Conservation (phyloP, 495 filamentous ascomycete species). For the Elaphomyces granulatus region DNA sequence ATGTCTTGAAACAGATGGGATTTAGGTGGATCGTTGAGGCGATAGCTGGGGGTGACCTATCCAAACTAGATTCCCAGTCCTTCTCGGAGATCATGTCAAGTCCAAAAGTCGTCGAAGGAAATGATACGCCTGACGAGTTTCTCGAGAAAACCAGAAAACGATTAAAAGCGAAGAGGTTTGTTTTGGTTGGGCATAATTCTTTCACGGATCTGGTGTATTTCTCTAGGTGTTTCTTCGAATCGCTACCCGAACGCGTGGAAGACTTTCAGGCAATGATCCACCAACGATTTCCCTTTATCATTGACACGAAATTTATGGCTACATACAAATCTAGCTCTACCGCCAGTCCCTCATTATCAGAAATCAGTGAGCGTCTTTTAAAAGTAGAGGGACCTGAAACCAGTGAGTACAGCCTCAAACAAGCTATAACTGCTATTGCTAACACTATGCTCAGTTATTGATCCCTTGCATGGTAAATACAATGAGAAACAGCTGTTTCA, state of each 20-base stretch:
- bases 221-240: slow-evolving; percentile 52
- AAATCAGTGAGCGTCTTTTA: slow-evolving; percentile 30
- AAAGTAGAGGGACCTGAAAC: slow-evolving; percentile 29
- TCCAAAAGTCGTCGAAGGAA: slow-evolving; percentile 32
- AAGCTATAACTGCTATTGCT: slow-evolving; percentile 1
- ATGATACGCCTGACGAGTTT: slow-evolving; percentile 15
- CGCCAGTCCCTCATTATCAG: slow-evolving; percentile 34
- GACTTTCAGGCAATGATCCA: slow-evolving; percentile 44
- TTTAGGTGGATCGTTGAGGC: slow-evolving; percentile 61
- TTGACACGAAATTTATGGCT: slow-evolving; percentile 70
- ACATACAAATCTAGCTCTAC: slow-evolving; percentile 40
- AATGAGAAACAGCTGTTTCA: slow-evolving; percentile 30
- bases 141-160: slow-evolving; percentile 15
- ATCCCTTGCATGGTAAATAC: slow-evolving; percentile 36
- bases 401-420: slow-evolving; percentile 17
- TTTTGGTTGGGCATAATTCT: slow-evolving; percentile 64
- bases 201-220: slow-evolving; percentile 64
- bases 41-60: slow-evolving; percentile 42
- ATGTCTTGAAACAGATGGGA: slow-evolving; percentile 38
- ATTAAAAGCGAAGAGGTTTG: slow-evolving; percentile 33
- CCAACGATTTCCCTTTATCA: slow-evolving; percentile 47
- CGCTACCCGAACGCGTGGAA: slow-evolving; percentile 43
- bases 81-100: slow-evolving; percentile 16
- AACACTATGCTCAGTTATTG: slow-evolving; percentile 15
- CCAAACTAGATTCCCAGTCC: slow-evolving; percentile 29